A percentile compares a stretch with the other conserved stretches of the same genome.
Evolutionary conservation across 805 yeast genomes (phyloP).

Genomic region (Metschnikowia lochheadii): DNA sequence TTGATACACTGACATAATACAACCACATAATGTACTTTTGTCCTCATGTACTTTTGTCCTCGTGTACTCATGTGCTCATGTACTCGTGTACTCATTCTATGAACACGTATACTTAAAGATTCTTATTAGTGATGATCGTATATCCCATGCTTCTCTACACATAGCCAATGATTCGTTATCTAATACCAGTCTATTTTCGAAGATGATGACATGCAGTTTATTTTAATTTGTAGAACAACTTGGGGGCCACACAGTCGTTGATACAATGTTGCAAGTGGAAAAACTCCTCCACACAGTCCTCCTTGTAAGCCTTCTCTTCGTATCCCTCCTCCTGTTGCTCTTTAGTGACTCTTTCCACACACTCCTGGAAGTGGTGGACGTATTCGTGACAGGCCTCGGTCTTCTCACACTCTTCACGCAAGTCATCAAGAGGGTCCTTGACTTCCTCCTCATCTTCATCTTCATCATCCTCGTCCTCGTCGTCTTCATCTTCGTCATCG

Average conservation of each 20-base stretch:
- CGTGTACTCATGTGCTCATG: no score
- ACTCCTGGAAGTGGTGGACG: conserved; percentile 88
- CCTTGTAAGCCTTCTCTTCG: conserved; percentile 76
- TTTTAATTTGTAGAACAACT: conserved; percentile 80
- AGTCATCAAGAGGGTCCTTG: conserved; percentile 16
- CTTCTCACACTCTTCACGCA: conserved; percentile 58
- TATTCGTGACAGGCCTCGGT: conserved; percentile 64
- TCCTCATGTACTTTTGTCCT: no score
- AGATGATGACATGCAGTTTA: conserved; percentile 34
- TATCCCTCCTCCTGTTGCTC: conserved; percentile 83
- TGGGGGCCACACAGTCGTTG: conserved; percentile 89
- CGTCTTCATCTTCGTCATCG: conserved; percentile 65
- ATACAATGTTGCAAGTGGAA: conserved; percentile 95
- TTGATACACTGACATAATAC: no score
- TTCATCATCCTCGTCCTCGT: conserved; percentile 60
- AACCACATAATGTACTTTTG: no score
- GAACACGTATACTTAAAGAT: no score
- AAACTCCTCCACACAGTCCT: conserved; percentile 97
- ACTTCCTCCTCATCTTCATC: conserved; percentile 30
- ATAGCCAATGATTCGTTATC: conserved; percentile 6
- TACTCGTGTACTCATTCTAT: no score
- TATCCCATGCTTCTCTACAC: not conserved
- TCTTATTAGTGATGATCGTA: not conserved
- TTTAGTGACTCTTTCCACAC: conserved; percentile 90
- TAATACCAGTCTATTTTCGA: conserved; percentile 14